phyloP scores from a whole-genome alignment of 2,329 filamentous ascomycete genomes.

The Diplocarpon rosae region DNA sequence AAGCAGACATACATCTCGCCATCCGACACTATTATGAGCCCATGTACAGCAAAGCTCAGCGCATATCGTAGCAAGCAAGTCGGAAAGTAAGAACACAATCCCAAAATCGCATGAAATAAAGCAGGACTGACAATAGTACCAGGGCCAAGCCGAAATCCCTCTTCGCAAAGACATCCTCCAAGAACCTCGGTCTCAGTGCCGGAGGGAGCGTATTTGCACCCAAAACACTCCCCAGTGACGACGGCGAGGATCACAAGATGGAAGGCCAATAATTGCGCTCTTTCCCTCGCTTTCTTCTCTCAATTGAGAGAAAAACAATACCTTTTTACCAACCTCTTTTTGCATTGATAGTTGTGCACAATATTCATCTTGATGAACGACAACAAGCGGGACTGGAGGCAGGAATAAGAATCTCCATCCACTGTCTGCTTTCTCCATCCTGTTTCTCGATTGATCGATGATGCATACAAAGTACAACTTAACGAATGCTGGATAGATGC shows the following conservation, averaged over 20 bases:
- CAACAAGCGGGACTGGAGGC: neutral
- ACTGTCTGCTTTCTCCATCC: neutral
- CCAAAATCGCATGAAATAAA: neutral
- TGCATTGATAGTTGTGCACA: constrained; percentile 6
- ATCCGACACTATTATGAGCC: constrained; percentile 82
- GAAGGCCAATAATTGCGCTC: constrained; percentile 3
- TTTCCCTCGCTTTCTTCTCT: neutral
- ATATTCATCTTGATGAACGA: constrained; percentile 6
- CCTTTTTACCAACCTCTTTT: constrained; percentile 2
- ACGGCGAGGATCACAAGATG: constrained; percentile 11
- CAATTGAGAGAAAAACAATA: neutral
- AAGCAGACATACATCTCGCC: constrained; percentile 56
- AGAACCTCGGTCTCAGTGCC: constrained; percentile 37
- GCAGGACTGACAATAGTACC: constrained; percentile 2
- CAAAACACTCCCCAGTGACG: constrained; percentile 9
- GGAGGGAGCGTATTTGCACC: constrained; percentile 19
- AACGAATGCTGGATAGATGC: constrained; percentile 5
- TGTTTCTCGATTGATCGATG: neutral
- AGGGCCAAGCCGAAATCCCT: constrained; percentile 58
- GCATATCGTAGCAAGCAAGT: constrained; percentile 72
- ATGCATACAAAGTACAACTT: constrained; percentile 2
- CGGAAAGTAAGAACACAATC: constrained; percentile 51
- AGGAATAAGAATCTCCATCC: neutral
- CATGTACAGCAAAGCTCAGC: constrained; percentile 72
- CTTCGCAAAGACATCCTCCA: constrained; percentile 54